A percentile compares a stretch with the other conserved stretches of the same genome.
These are phyloP conservation scores for Apiotrichum veenhuisii DNA, from an alignment of 1,284 basidiomycete species.

Conservation along the genomic window DNA sequence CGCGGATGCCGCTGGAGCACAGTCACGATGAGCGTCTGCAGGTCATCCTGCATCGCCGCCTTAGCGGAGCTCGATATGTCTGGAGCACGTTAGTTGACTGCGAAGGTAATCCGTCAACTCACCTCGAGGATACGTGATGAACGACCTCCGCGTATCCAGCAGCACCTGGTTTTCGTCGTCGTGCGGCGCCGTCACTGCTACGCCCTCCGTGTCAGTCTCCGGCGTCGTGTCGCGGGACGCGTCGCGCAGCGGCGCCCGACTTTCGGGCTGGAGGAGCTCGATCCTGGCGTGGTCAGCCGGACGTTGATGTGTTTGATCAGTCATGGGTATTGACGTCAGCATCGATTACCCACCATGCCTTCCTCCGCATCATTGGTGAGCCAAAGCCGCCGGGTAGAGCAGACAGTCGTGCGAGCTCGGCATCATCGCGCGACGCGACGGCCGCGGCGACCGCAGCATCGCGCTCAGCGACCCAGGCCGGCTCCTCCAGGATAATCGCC, in stretches of 20 bases:
- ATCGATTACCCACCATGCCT: conserved; percentile 37
- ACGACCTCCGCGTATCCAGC: conserved; percentile 81
- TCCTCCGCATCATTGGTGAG: conserved; percentile 27
- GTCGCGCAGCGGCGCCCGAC: neutral
- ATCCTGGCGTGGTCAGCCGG: conserved; percentile 28
- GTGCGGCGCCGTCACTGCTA: conserved; percentile 51
- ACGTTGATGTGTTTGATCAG: no score
- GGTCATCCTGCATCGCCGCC: conserved; percentile 60
- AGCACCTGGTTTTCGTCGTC: conserved; percentile 76
- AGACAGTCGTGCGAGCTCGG: conserved; percentile 31
- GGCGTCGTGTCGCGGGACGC: neutral
- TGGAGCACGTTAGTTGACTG: conserved; percentile 1
- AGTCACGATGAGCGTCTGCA: conserved; percentile 69
- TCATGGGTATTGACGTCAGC: no score
- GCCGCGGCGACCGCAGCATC: conserved; percentile 33
- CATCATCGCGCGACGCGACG: conserved; percentile 29
- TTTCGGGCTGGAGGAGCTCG: conserved; percentile 22
- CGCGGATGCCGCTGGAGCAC: conserved; percentile 68
- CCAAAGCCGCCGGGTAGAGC: conserved; percentile 47
- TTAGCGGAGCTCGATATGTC: conserved; percentile 33
- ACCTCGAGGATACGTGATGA: conserved; percentile 83
- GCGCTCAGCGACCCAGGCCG: conserved; percentile 30
- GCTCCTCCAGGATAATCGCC: neutral
- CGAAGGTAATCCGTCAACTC: conserved; percentile 27
- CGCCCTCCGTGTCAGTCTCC: conserved; percentile 6